A percentile compares a stretch with the other conserved stretches of the same genome.
Conservation (phyloP, 2,329 filamentous ascomycete species). For the Fusarium sp. region DNA sequence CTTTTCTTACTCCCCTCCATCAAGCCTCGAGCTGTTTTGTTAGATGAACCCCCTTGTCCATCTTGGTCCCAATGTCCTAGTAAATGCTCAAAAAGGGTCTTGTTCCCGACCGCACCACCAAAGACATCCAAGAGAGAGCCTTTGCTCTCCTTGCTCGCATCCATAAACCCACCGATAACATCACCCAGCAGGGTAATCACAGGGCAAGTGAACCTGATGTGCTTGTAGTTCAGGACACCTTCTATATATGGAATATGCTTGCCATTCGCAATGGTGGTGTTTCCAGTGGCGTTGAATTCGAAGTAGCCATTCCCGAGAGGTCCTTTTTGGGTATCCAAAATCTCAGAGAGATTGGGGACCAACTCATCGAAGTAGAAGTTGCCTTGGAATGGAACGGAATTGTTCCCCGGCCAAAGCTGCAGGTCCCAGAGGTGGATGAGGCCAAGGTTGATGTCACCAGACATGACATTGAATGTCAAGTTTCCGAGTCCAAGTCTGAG, state of each 20-base stretch:
- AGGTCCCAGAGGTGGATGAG: constrained; percentile 56
- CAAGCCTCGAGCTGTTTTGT: neutral
- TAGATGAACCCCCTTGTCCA: neutral
- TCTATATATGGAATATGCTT: constrained; percentile 61
- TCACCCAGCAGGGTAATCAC: constrained; percentile 57
- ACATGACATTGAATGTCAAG: constrained; percentile 60
- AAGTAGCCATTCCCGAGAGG: constrained; percentile 58
- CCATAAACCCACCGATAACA: constrained; percentile 54
- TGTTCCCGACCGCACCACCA: constrained; percentile 57
- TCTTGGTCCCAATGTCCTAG: constrained; percentile 53
- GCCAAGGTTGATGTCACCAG: constrained; percentile 57
- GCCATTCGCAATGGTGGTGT: constrained; percentile 58
- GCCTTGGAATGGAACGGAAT: constrained; percentile 57
- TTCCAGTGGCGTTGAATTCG: constrained; percentile 58
- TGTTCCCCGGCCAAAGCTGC: constrained; percentile 59
- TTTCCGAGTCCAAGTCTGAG: constrained; percentile 61
- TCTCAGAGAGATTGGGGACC: constrained; percentile 57
- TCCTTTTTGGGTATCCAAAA: constrained; percentile 56
- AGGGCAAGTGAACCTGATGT: constrained; percentile 53
- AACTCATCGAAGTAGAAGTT: constrained; percentile 58
- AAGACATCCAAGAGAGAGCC: constrained; percentile 53
- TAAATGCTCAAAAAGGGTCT: constrained; percentile 56
- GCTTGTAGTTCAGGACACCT: constrained; percentile 57
- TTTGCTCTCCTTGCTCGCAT: constrained; percentile 37
- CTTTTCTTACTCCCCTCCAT: neutral